Percentiles rank a stretch among this genome's conserved stretches.
These are phyloP conservation scores for Limtongozyma cylindracea DNA, from an alignment of 805 yeast genomes.

Conservation along the genomic window DNA sequence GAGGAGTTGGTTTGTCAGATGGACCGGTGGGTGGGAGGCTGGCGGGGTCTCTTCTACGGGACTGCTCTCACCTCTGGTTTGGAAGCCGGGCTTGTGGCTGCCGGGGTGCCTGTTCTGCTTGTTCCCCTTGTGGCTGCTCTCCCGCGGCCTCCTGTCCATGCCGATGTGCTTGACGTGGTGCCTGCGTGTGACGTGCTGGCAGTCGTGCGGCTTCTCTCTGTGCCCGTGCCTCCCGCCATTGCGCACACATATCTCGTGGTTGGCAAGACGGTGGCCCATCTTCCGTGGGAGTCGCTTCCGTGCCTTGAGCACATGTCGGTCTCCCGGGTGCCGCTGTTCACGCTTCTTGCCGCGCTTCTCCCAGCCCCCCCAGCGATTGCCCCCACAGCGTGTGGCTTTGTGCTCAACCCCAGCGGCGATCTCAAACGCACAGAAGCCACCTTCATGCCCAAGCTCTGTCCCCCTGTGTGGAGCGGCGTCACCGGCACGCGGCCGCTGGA, in stretches of 20 bases:
- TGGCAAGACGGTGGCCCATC: constrained; percentile 30
- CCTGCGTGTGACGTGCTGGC: constrained; percentile 15
- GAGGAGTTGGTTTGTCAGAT: constrained; percentile 1
- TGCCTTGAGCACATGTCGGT: constrained; percentile 26
- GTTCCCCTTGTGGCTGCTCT: background rate
- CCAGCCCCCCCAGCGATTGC: constrained; percentile 1
- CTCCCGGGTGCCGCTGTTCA: constrained; percentile 52
- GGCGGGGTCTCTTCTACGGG: constrained; percentile 43
- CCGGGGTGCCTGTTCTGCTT: constrained; percentile 30
- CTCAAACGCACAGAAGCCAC: constrained; percentile 35
- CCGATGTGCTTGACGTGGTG: background rate
- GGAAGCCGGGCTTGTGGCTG: constrained; percentile 43
- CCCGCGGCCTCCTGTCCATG: background rate
- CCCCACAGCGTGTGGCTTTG: constrained; percentile 11
- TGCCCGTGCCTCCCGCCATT: constrained; percentile 4
- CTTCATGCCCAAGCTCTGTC: no score
- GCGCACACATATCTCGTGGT: constrained; percentile 48
- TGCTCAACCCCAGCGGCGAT: constrained; percentile 72
- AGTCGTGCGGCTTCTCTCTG: constrained; percentile 22
- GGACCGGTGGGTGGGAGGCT: constrained; percentile 6
- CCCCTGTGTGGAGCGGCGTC: no score
- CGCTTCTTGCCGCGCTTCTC: constrained; percentile 14
- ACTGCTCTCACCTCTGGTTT: constrained; percentile 30
- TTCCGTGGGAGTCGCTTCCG: constrained; percentile 83
- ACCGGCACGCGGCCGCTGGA: constrained; percentile 33